These are phyloP conservation scores for Candida quercuum DNA, from an alignment of 805 yeast species.

Conservation along the genomic window DNA sequence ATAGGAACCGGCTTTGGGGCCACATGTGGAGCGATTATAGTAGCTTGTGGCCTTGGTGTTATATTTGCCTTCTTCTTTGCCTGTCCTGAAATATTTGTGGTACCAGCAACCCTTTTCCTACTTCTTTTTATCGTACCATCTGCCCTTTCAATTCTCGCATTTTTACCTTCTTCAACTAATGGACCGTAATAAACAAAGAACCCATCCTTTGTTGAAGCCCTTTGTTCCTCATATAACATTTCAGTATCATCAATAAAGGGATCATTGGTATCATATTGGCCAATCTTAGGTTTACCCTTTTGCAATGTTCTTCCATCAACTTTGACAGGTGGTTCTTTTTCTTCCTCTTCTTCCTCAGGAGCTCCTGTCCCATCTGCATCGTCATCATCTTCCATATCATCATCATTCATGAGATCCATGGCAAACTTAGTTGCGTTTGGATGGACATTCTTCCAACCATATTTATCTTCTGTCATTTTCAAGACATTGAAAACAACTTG, in stretches of 20 bases:
- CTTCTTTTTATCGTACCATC: constrained; percentile 38
- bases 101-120: constrained; percentile 23
- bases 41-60: not conserved
- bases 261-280: constrained; percentile 87
- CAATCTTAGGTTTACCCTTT: constrained; percentile 67
- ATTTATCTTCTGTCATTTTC: constrained; percentile 74
- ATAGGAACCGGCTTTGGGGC: not conserved
- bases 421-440: constrained; percentile 59
- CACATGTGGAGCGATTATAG: not conserved
- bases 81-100: constrained; percentile 1
- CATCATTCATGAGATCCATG: constrained; percentile 49
- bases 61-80: not conserved
- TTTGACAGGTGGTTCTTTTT: constrained; percentile 26
- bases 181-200: constrained; percentile 96
- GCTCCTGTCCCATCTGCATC: constrained; percentile 39
- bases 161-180: constrained; percentile 55
- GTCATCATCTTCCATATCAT: constrained; percentile 42
- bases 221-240: constrained; percentile 85
- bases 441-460: constrained; percentile 71
- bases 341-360: constrained; percentile 29
- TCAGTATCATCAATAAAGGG: constrained; percentile 97
- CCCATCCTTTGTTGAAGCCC: constrained; percentile 90
- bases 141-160: constrained; percentile 41
- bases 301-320: constrained; percentile 39
- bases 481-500: constrained; percentile 68